Evolutionary conservation across 2,329 filamentous ascomycete species (phyloP).

Genomic region (Stagonosporopsis tanaceti): DNA sequence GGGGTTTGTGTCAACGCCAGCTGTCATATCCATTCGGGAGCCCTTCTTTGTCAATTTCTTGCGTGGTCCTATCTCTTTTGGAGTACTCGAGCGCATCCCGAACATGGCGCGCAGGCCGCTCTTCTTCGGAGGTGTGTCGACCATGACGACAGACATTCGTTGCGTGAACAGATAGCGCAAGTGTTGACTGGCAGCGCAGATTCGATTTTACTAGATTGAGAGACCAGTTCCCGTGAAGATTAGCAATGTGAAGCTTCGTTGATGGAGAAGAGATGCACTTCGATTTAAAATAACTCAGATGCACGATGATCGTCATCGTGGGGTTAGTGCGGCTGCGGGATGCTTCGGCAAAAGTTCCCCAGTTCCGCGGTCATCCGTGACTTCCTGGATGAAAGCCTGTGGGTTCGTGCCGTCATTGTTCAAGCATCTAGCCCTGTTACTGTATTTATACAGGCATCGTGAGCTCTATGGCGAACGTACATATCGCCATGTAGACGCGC

Average conservation of each 20-base stretch:
- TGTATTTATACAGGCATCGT: neutral
- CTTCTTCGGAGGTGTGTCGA: conserved; percentile 29
- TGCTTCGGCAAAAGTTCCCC: conserved; percentile 11
- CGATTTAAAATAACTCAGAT: conserved; percentile 14
- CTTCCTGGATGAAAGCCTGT: neutral
- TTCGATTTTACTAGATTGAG: neutral
- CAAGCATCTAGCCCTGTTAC: neutral
- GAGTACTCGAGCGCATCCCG: conserved; percentile 25
- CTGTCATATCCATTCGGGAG: conserved; percentile 21
- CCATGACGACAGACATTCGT: conserved; percentile 20
- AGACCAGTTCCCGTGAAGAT: conserved; percentile 1
- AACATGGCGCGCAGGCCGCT: conserved; percentile 34
- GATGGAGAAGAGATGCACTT: conserved; percentile 7
- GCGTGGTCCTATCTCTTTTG: conserved; percentile 27
- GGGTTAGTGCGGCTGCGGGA: conserved; percentile 18
- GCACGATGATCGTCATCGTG: conserved; percentile 19
- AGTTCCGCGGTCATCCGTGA: conserved; percentile 14
- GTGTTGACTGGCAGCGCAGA: neutral
- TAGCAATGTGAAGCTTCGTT: neutral
- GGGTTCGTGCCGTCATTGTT: neutral
- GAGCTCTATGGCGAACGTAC: neutral
- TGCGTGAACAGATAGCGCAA: neutral
- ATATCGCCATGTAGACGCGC: neutral
- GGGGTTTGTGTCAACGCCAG: conserved; percentile 17
- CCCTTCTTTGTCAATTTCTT: conserved; percentile 38